Conservation (phyloP, 208 protist species). For the Leishmania aethiopica region DNA sequence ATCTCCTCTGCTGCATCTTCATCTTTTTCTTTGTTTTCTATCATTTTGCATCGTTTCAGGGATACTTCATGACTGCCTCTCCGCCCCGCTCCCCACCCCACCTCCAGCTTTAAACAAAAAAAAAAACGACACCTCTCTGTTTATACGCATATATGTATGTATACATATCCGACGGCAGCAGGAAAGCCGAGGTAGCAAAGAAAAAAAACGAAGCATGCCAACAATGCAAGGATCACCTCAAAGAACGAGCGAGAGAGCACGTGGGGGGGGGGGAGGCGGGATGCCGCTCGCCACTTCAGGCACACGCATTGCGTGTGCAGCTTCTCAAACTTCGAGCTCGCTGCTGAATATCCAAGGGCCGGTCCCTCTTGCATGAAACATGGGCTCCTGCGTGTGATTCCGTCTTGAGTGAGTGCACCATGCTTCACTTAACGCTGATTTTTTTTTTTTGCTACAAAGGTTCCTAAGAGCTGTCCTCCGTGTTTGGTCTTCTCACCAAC, state of each 20-base stretch:
- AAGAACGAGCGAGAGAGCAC: neutral
- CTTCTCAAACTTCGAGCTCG: neutral
- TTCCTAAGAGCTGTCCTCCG: neutral
- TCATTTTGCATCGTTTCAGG: neutral
- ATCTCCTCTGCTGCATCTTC: neutral
- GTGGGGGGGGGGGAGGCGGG: neutral
- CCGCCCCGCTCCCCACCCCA: too few relatives aligned
- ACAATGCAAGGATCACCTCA: neutral
- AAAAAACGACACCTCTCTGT: neutral
- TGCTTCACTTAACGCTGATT: neutral
- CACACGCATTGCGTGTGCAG: neutral
- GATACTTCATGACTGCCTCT: neutral
- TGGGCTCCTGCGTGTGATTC: neutral
- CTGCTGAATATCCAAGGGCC: neutral
- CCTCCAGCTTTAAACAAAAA: too few relatives aligned
- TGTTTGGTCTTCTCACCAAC: neutral
- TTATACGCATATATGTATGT: neutral
- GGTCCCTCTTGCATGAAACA: neutral
- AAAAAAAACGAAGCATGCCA: neutral
- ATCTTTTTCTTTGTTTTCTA: neutral
- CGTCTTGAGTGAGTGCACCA: neutral
- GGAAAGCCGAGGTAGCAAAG: neutral
- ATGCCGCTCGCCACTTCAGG: neutral
- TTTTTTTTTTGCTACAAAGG: neutral
- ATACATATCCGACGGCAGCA: neutral